phyloP scores from a whole-genome alignment of 202 grass and related monocot genomes.

The Carex arenaria region DNA sequence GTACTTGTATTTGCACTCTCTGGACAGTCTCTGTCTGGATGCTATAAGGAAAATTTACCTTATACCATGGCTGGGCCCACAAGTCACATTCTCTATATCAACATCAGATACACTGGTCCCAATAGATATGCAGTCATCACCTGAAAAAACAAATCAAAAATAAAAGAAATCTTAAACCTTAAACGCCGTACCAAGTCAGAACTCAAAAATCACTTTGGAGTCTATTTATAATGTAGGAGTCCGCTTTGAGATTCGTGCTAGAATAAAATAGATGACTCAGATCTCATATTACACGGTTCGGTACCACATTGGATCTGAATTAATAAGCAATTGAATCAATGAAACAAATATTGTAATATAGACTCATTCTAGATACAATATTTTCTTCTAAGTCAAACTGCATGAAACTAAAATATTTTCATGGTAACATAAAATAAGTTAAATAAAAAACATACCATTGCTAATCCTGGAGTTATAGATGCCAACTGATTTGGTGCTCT shows the following conservation, averaged over 20 bases:
- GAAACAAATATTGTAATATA: not conserved
- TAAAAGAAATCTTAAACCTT: not conserved
- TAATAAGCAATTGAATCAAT: not conserved
- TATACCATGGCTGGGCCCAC: slow-evolving; percentile 80
- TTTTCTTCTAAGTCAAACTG: not conserved
- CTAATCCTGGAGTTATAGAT: slow-evolving; percentile 90
- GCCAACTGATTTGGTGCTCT: slow-evolving; percentile 69
- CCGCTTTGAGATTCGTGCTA: no score
- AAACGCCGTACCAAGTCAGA: not conserved
- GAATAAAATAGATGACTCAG: no score
- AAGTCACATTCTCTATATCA: slow-evolving; percentile 72
- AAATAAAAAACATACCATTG: slow-evolving; percentile 41
- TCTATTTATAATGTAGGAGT: no score
- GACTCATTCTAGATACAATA: not conserved
- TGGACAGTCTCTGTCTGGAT: not conserved
- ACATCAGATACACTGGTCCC: slow-evolving; percentile 78
- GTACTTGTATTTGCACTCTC: not conserved
- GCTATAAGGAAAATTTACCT: slow-evolving; percentile 34
- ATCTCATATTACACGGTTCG: not conserved
- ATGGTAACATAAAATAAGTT: not conserved
- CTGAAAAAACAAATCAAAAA: slow-evolving; percentile 21
- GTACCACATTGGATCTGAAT: no score
- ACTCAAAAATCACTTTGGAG: not conserved
- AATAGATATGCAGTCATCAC: slow-evolving; percentile 94
- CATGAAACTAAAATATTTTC: not conserved